These are phyloP conservation scores for Leccinum fallax DNA, from an alignment of 1,284 basidiomycete species.

Conservation along the genomic window DNA sequence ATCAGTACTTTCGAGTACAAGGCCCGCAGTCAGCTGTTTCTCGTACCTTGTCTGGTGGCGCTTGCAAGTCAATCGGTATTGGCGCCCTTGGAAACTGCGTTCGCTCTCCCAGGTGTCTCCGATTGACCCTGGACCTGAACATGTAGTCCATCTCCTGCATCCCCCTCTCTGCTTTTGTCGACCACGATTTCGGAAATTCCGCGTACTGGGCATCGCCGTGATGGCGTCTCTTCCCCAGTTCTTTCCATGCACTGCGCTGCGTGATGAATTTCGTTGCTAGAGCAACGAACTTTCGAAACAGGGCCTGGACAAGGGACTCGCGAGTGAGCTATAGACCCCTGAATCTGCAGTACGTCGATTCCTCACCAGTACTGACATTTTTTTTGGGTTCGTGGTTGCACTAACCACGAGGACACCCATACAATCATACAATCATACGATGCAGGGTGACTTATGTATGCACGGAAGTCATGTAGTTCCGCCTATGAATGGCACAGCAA, in stretches of 20 bases:
- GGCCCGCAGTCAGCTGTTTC: background rate
- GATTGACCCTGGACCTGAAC: conserved; percentile 16
- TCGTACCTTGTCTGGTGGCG: conserved; percentile 22
- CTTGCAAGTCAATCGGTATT: conserved; percentile 12
- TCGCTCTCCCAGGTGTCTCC: conserved; percentile 8
- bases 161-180: conserved; percentile 28
- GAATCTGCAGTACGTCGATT: conserved; percentile 13
- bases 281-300: conserved; percentile 28
- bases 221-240: conserved; percentile 7
- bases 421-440: conserved; percentile 10
- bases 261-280: conserved; percentile 28
- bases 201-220: conserved; percentile 19
- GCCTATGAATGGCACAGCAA: conserved; percentile 26
- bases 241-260: conserved; percentile 25
- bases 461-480: conserved; percentile 7
- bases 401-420: conserved; percentile 30
- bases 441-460: conserved; percentile 30
- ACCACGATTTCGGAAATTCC: conserved; percentile 32
- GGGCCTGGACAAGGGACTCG: conserved; percentile 16
- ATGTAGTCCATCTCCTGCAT: conserved; percentile 30
- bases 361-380: conserved; percentile 35
- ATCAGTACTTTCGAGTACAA: conserved; percentile 12
- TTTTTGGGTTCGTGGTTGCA: conserved; percentile 22
- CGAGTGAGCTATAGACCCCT: conserved; percentile 19
- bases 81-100: conserved; percentile 11